Base-by-base conservation (phyloP, 768 basidiomycete genomes). In the Auricularia auricula-judae region DNA sequence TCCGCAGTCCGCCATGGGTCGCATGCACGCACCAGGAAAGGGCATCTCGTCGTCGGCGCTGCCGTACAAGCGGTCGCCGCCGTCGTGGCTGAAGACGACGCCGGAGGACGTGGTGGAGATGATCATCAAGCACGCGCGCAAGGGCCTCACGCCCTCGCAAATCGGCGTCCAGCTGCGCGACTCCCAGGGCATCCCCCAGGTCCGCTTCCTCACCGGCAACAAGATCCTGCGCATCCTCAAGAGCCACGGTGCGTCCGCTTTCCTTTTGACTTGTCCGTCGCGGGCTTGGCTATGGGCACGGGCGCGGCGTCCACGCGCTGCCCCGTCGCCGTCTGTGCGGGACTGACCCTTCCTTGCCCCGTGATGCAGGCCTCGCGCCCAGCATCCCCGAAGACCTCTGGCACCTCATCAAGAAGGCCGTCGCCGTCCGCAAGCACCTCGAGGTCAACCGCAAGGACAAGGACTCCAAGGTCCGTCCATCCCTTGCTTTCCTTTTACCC, bases 11-110 rank as follows among this genome's bases (percentile, higher is more conserved):
- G 80, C 71, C 80, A 93, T 93, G 91, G 91, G 89, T 91, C 93
- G 94, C 76, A 94, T 97, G 93, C 96, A 98, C 86, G 94, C 94
- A 86, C 93, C 94, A 79, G 93, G 93, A 80, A 98, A 98, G 93
- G 96, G 95, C 85, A 97, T 98, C 84, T 91, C 89, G 80, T 94
- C 93, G 79, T 97, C 96, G 74, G 94, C 96, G 70, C 91, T 98
- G 74, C 96, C 96, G 65, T 98, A 98, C 84, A 88, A 91, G 77
- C 89, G 96, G 73, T 81, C 93, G 60, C 92, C 95, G 66, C 96
- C 96, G 64, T 80, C 89, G 53, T 99, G 96, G 96, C 87, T 96
- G 77, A 98, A 99, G 82, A 89, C 92, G 62, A 89, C 92, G 67
- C 87, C 93, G 36, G 93, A 95, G 59, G 96, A 98, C 67, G 91